phyloP scores from a whole-genome alignment of 805 yeast species.

The Wickerhamiella lipophila region DNA sequence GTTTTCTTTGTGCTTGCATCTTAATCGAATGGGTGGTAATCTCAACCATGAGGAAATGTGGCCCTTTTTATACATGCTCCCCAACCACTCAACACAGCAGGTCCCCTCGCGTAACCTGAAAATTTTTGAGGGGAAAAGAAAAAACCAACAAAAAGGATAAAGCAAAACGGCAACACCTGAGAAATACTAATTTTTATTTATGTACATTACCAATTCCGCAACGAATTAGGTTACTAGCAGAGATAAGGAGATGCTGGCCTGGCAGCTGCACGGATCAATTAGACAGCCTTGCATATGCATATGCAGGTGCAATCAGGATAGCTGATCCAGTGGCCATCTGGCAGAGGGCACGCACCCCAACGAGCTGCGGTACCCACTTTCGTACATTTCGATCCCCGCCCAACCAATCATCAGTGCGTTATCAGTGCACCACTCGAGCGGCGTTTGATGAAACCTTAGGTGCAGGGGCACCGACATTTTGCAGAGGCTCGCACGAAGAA shows the following conservation, averaged over 20 bases:
- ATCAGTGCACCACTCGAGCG: constrained; percentile 68
- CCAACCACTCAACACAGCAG: constrained; percentile 1
- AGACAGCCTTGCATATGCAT: background rate
- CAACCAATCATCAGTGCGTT: constrained; percentile 96
- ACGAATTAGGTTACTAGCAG: no score
- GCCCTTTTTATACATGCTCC: background rate
- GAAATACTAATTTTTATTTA: no score
- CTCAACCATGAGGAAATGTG: background rate
- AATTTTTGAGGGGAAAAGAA: no score
- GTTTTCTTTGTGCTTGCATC: constrained; percentile 3
- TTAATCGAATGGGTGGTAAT: background rate
- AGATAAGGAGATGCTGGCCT: no score
- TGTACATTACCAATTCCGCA: no score
- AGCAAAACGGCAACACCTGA: no score
- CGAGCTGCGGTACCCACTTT: constrained; percentile 38
- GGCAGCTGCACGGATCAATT: background rate
- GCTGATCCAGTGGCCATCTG: constrained; percentile 70
- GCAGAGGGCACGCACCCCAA: constrained; percentile 50
- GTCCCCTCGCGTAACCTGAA: no score
- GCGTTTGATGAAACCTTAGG: constrained; percentile 52
- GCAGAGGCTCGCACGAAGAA: constrained; percentile 23
- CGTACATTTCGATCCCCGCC: constrained; percentile 85
- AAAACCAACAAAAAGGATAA: background rate
- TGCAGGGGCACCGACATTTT: constrained; percentile 12
- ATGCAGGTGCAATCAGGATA: constrained; percentile 17